Evolutionary conservation across 2,329 filamentous ascomycete species (phyloP), one percentile per base, ranked within the genome.

Genomic region (Aspergillus transmontanensis): DNA sequence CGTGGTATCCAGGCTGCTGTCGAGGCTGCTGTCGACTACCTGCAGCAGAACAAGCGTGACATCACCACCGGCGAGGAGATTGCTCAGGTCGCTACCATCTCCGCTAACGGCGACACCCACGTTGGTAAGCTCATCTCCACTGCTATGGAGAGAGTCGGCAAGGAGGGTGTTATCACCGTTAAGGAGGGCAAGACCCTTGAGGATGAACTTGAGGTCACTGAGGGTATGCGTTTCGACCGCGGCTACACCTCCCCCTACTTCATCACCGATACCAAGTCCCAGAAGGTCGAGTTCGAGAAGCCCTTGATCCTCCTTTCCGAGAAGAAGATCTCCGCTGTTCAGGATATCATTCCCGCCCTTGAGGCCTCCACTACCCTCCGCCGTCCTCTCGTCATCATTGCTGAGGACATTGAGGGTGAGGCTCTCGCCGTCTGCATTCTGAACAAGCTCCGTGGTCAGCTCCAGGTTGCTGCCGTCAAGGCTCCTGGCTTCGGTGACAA

Each of bases 211-310:
- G 95, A 99, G 85, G 90, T 99, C 66, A 99, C 95, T 64, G 95
- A 99, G 90, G 95, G 95, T 80, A 99, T 99, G 95, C 93, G 95
- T 82, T 99, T 99, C 84, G 95, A 99, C 88, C 94, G 95, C 77
- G 95, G 95, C 68, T 99, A 91, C 82, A 94, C 97, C 78, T 99
- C 95, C 30, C 94, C 95, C 73, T 99, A 99, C 90, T 99, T 99
- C 87, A 99, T 99, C 86, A 99, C 95, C 85, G 95, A 99, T 77
- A 85, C 93, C 87, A 99, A 99, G 90, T 82, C 94, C 64, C 93
- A 96, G 81, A 99, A 99, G 89, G 94, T 98, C 63, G 95, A 99
- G 85, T 99, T 99, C 72, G 95, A 99, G 89, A 98, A 99, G 88
- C 95, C 95, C 69, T 84, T 99, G 78, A 95, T 99, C 80, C 91